phyloP scores from a whole-genome alignment of 2,329 filamentous ascomycete species.

The Delphinella strobiligena region DNA sequence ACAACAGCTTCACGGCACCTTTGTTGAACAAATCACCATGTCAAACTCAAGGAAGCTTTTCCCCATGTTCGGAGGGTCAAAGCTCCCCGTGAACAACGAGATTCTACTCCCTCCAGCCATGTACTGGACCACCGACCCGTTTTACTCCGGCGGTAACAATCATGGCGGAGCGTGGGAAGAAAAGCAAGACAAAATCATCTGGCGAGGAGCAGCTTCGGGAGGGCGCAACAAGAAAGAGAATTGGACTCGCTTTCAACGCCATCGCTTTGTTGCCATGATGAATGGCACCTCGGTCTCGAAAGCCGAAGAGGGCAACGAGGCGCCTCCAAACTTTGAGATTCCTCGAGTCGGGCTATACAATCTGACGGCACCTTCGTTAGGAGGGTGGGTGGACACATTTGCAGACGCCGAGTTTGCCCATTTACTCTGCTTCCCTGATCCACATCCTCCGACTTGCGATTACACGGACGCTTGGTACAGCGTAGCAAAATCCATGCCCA shows the following conservation, averaged over 20 bases:
- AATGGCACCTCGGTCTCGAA: slow-evolving; percentile 48
- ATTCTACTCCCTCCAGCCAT: slow-evolving; percentile 39
- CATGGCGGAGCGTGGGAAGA: slow-evolving; percentile 29
- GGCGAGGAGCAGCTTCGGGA: slow-evolving; percentile 37
- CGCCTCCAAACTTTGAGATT: slow-evolving; percentile 28
- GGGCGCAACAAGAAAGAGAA: slow-evolving; percentile 39
- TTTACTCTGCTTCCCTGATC: slow-evolving; percentile 30
- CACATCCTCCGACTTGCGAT: slow-evolving; percentile 28
- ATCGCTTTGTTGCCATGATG: slow-evolving; percentile 62
- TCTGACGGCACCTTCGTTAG: slow-evolving; percentile 21
- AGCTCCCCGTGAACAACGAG: slow-evolving; percentile 39
- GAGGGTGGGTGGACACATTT: slow-evolving; percentile 28
- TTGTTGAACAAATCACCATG: slow-evolving; percentile 36
- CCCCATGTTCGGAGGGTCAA: slow-evolving; percentile 39
- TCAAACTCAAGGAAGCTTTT: slow-evolving; percentile 32
- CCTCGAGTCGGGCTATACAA: slow-evolving; percentile 26
- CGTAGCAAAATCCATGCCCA: slow-evolving; percentile 20
- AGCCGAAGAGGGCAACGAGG: slow-evolving; percentile 32
- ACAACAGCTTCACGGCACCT: slow-evolving; percentile 34
- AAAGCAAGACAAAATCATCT: slow-evolving; percentile 31
- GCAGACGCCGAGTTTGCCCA: slow-evolving; percentile 31
- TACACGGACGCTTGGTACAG: slow-evolving; percentile 33
- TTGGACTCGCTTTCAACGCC: slow-evolving; percentile 63
- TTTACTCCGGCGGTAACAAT: slow-evolving; percentile 29
- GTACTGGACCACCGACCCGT: slow-evolving; percentile 34